Base-by-base conservation (phyloP, 306 rosid species). In the Medicago truncatula region DNA sequence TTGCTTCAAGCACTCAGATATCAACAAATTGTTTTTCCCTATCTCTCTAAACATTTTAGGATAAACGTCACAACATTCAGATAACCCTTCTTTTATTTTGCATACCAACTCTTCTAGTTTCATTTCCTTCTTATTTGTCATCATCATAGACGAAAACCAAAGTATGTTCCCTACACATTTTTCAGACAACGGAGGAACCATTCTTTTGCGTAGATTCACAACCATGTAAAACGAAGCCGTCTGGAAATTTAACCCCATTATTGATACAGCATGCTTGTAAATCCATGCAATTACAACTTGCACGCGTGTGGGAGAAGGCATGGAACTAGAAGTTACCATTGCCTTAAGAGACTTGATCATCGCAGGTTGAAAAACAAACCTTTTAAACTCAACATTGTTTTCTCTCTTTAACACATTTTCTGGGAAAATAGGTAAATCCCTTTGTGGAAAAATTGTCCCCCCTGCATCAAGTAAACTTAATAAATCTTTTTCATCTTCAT, bases 51-150 rank as follows among this genome's bases (percentile, higher is more conserved):
- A 66, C 7, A 36, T 74, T 10, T 70, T 68, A 0, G 9, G 77
- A 12, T 14, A 28, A 2, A 14, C 62, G 4, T 65, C 60, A 43
- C 82, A 13, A 23, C 79, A 61, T 1, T 74, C 73, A 0, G 1
- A 0, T 7, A 82, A 11, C 9, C 34, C 66, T 41, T 84, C 57
- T 25, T 60, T 85, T 59, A 47, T 75, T 53, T 60, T 36, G 6
- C 34, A 17, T 6, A 83, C 86, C 74, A 83, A 17, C 3, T 64
- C 86, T 2, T 61, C 40, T 2, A 83, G 16, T 4, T 83, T 46
- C 2, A 13, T 43, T 18, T 76, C 74, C 8, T 20, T 16, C 9
- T 20, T 53, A 20, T 5, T 39, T 1, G 13, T 13, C 16, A 1
- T 13, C 16, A 1, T 4, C 14, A 46, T 15, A 13, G 6, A 14